These are phyloP conservation scores for Xylariaceae sp. DNA, from an alignment of 2,329 filamentous ascomycete species.

Conservation along the genomic window DNA sequence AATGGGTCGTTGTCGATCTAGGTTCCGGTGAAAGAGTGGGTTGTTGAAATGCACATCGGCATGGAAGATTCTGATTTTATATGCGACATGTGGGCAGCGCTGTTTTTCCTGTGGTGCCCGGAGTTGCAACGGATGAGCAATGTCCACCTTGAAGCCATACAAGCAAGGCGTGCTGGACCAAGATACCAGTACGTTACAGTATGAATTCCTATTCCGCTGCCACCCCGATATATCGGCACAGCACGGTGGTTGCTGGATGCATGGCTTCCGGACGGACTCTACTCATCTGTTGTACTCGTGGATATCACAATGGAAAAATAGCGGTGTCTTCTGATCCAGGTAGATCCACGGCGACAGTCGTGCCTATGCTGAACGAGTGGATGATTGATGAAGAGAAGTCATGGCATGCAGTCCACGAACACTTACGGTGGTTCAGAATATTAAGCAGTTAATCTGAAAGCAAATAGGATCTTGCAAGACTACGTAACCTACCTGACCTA, in stretches of 20 bases:
- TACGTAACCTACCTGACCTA: not conserved
- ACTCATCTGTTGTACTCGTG: conserved; percentile 8
- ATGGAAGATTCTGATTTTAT: conserved; percentile 22
- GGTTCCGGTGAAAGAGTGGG: conserved; percentile 60
- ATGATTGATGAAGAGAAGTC: conserved; percentile 20
- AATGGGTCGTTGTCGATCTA: conserved; percentile 92
- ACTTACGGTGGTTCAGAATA: conserved; percentile 2
- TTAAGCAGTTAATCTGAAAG: conserved; percentile 10
- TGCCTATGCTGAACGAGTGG: conserved; percentile 15
- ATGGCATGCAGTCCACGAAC: conserved; percentile 1
- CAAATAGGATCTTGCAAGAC: not conserved
- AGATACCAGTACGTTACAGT: too few relatives aligned
- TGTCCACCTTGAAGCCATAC: too few relatives aligned
- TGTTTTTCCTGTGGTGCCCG: too few relatives aligned
- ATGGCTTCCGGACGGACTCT: conserved; percentile 17
- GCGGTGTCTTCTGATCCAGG: conserved; percentile 16
- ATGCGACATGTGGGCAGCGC: too few relatives aligned
- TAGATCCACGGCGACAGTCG: conserved; percentile 5
- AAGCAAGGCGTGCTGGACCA: too few relatives aligned
- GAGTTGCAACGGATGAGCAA: too few relatives aligned
- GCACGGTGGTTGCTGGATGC: conserved; percentile 26
- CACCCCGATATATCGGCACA: conserved; percentile 29
- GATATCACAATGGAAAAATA: conserved; percentile 15
- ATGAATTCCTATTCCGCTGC: conserved; percentile 26
- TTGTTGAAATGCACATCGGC: conserved; percentile 17